These are phyloP conservation scores for Passiflora organensis DNA, from an alignment of 345 rosid species.

Conservation along the genomic window DNA sequence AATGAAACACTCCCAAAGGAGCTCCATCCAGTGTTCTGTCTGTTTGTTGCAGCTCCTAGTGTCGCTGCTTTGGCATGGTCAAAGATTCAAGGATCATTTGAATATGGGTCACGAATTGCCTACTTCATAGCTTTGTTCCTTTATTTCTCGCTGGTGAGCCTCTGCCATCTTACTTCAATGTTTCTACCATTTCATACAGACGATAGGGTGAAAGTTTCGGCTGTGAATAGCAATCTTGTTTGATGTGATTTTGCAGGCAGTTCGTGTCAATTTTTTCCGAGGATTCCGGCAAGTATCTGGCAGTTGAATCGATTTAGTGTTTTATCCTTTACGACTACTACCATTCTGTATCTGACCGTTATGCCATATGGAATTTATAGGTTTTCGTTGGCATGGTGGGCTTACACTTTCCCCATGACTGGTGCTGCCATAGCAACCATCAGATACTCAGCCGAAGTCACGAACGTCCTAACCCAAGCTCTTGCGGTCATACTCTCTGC, in stretches of 20 bases:
- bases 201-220: background rate
- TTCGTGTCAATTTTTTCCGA: conserved; percentile 65
- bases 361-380: conserved; percentile 23
- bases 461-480: conserved; percentile 33
- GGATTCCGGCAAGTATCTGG: conserved; percentile 57
- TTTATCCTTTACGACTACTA: background rate
- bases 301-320: background rate
- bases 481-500: conserved; percentile 38
- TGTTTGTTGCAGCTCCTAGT: conserved; percentile 87
- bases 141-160: conserved; percentile 66
- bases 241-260: conserved; percentile 48
- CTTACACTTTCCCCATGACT: conserved; percentile 79
- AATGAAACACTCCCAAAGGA: conserved; percentile 83
- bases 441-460: conserved; percentile 49
- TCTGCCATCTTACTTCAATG: background rate
- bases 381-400: conserved; percentile 96
- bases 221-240: too few relatives aligned
- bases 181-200: background rate
- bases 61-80: conserved; percentile 93
- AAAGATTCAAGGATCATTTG: conserved; percentile 60
- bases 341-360: background rate
- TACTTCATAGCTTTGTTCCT: conserved; percentile 89
- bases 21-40: conserved; percentile 92
- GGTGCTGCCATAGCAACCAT: conserved; percentile 68
- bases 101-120: conserved; percentile 65